These are phyloP conservation scores for Vickermania ingenoplastis DNA, from an alignment of 208 protist species.

Conservation along the genomic window DNA sequence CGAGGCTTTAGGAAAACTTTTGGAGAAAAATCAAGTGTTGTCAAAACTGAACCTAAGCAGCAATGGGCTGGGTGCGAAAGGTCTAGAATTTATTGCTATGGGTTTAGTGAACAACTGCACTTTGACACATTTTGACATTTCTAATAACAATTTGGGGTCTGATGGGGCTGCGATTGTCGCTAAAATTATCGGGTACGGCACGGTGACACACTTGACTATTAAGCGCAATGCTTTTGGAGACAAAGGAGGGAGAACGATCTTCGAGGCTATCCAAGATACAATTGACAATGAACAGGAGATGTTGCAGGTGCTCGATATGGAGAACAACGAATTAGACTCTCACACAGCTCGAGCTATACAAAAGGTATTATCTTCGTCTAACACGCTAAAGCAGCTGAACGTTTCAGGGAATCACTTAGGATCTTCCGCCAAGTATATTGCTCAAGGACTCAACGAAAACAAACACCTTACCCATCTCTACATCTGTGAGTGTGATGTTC, in stretches of 20 bases:
- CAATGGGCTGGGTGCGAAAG: slow-evolving; percentile 78
- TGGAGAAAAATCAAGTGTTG: slow-evolving; percentile 76
- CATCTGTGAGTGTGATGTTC: slow-evolving; percentile 48
- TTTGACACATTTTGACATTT: slow-evolving; percentile 79
- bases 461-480: slow-evolving; percentile 34
- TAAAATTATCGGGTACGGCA: slow-evolving; percentile 37
- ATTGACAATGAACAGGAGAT: slow-evolving; percentile 44
- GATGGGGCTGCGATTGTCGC: slow-evolving; percentile 57
- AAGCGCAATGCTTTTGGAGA: slow-evolving; percentile 73
- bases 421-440: slow-evolving; percentile 38
- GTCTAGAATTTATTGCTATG: slow-evolving; percentile 45
- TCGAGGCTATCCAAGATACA: slow-evolving; percentile 39
- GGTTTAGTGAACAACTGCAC: slow-evolving; percentile 60
- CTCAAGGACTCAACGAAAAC: slow-evolving; percentile 62
- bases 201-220: slow-evolving; percentile 45
- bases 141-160: slow-evolving; percentile 76
- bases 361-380: slow-evolving; percentile 32
- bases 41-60: slow-evolving; percentile 76
- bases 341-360: slow-evolving; percentile 39
- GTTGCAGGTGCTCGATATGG: slow-evolving; percentile 56
- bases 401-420: slow-evolving; percentile 57
- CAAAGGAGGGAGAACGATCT: slow-evolving; percentile 47
- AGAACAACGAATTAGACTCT: slow-evolving; percentile 55
- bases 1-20: slow-evolving; percentile 60
- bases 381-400: slow-evolving; percentile 29